phyloP scores from a whole-genome alignment of 2,329 filamentous ascomycete genomes.

The Talaromyces sp. region DNA sequence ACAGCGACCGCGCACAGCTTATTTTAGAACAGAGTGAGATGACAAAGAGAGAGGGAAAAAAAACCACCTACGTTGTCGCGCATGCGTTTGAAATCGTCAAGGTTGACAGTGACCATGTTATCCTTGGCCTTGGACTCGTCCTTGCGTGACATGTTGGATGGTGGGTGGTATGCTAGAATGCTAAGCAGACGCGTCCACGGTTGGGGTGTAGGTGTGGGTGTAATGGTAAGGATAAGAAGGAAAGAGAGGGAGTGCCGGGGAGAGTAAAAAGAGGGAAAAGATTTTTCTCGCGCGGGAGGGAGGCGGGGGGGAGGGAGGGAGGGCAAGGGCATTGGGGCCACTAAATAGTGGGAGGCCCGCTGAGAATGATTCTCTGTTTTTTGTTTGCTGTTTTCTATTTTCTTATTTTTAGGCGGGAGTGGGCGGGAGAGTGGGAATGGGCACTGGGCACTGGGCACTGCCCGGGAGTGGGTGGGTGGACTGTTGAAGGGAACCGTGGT shows the following conservation, averaged over 20 bases:
- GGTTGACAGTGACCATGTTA: constrained; percentile 46
- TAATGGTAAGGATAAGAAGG: not conserved
- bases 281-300: not conserved
- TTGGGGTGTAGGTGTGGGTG: not conserved
- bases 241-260: not conserved
- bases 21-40: no score
- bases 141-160: constrained; percentile 38
- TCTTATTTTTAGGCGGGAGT: not conserved
- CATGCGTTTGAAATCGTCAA: constrained; percentile 74
- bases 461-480: constrained; percentile 19
- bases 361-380: not conserved
- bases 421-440: no score
- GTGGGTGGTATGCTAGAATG: constrained; percentile 4
- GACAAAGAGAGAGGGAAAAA: not conserved
- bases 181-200: constrained; percentile 10
- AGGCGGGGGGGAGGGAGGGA: not conserved
- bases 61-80: constrained; percentile 69
- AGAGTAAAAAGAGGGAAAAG: constrained; percentile 21
- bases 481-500: not conserved
- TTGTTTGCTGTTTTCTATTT: not conserved
- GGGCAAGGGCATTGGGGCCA: constrained; percentile 3
- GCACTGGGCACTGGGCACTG: no score
- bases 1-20: not conserved
- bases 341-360: constrained; percentile 17
- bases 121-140: constrained; percentile 36